Evolutionary conservation across 2,329 filamentous ascomycete genomes (phyloP), one percentile per base, ranked within the genome.

Genomic region (Torrubiella hemipterigena): DNA sequence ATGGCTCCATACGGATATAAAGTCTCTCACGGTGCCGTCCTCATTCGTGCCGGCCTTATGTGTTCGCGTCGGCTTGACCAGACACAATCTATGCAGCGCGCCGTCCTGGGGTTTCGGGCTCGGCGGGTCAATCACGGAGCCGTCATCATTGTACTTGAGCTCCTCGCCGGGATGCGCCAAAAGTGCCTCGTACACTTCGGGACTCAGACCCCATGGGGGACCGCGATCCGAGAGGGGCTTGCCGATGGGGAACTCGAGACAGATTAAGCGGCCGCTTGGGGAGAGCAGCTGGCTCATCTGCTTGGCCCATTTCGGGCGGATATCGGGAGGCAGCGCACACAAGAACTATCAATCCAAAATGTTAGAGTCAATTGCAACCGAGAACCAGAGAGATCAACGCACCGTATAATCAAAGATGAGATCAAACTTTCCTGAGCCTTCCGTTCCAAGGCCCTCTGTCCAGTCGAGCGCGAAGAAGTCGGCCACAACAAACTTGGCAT

Each of bases 171-270:
- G 84, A 29, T 69, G 65, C 32, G 66, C 67, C 25, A 93, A 64
- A 43, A 89, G 75, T 38, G 74, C 76, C 44, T 75, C 59, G 52
- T 93, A 91, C 17, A 81, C 69, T 37, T 74, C 68, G 1, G 80
- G 68, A 10, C 73, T 69, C 24, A 83, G 56, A 7, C 76, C 73
- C 65, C 73, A 87, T 2, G 85, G 84, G 10, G 85, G 84, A 0
- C 85, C 84, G 8, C 65, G 65, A 8, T 67, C 63, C 9, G 61
- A 62, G 8, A 77, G 67, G 25, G 73, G 65, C 51, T 87, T 91
- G 38, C 72, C 67, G 2, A 78, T 74, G 8, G 85, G 85, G 50
- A 81, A 93, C 50, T 93, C 84, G 38, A 93, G 67, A 54, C 73
- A 77, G 31, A 78, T 49, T 17, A 79, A 56, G 22, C 64, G 58